phyloP scores from a whole-genome alignment of 2,329 filamentous ascomycete species.

The Aureobasidium leucospermi region DNA sequence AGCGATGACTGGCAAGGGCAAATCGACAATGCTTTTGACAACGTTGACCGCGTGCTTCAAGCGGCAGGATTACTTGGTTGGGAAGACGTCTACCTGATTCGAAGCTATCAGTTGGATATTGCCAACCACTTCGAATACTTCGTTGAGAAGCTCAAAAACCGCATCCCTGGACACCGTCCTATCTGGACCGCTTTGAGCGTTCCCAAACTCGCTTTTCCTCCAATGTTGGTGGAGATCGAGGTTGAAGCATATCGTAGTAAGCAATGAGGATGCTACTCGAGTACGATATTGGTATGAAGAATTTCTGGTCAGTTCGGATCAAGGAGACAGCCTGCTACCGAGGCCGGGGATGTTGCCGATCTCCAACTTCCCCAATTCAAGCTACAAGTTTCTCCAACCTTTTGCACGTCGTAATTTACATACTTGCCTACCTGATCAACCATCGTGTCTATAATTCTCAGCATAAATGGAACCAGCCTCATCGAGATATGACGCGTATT shows the following conservation, averaged over 20 bases:
- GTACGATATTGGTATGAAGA: too few species aligned
- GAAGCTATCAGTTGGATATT: not conserved
- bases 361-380: too few species aligned
- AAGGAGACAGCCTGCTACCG: too few species aligned
- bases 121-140: not conserved
- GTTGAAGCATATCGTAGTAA: not conserved
- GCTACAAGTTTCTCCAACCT: too few species aligned
- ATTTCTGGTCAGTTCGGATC: too few species aligned
- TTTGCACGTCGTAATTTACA: too few species aligned
- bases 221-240: not conserved
- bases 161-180: not conserved
- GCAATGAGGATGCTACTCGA: not conserved
- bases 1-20: not conserved
- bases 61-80: not conserved
- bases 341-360: too few species aligned
- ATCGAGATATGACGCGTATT: too few species aligned
- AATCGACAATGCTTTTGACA: not conserved
- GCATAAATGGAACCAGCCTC: too few species aligned
- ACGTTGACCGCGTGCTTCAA: not conserved
- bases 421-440: too few species aligned
- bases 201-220: not conserved
- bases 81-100: not conserved
- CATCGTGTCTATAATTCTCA: too few species aligned
- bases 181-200: not conserved
- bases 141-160: not conserved